These are phyloP conservation scores for Sphaerulina vaccinii DNA, from an alignment of 2,329 filamentous ascomycete genomes.

Conservation along the genomic window DNA sequence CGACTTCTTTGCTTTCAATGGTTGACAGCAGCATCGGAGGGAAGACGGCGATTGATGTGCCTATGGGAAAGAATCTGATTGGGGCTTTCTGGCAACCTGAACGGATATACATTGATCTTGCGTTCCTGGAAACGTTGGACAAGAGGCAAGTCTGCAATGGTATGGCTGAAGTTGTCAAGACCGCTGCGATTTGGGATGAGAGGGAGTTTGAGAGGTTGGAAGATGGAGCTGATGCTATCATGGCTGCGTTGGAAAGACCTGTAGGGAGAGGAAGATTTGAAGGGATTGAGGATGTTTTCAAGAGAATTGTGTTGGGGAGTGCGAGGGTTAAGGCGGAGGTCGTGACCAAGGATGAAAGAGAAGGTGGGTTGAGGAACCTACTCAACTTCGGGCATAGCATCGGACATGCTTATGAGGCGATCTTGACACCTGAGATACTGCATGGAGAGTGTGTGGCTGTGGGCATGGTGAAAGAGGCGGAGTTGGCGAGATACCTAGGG, in stretches of 20 bases:
- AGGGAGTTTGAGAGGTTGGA: conserved; percentile 82
- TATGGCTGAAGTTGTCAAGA: conserved; percentile 87
- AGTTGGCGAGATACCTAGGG: conserved; percentile 84
- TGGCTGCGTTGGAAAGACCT: conserved; percentile 66
- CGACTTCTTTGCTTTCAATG: conserved; percentile 92
- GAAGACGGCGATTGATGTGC: conserved; percentile 97
- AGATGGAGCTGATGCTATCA: conserved; percentile 72
- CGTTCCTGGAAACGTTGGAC: conserved; percentile 86
- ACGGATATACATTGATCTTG: conserved; percentile 89
- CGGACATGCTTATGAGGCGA: conserved; percentile 92
- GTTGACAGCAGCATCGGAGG: conserved; percentile 98
- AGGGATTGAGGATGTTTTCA: conserved; percentile 58
- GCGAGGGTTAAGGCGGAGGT: conserved; percentile 93
- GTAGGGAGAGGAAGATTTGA: conserved; percentile 62
- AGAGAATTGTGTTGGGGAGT: conserved; percentile 75
- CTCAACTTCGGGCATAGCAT: conserved; percentile 98
- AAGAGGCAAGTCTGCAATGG: conserved; percentile 95
- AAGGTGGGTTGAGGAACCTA: conserved; percentile 89
- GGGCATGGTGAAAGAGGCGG: conserved; percentile 97
- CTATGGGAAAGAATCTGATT: conserved; percentile 91
- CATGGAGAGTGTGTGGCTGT: conserved; percentile 96
- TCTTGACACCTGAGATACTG: conserved; percentile 89
- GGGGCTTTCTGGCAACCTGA: conserved; percentile 96
- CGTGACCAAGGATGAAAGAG: conserved; percentile 89
- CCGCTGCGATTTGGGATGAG: conserved; percentile 93